Base-by-base conservation (phyloP, 2,329 filamentous ascomycete genomes). In the Fusarium anguioides region DNA sequence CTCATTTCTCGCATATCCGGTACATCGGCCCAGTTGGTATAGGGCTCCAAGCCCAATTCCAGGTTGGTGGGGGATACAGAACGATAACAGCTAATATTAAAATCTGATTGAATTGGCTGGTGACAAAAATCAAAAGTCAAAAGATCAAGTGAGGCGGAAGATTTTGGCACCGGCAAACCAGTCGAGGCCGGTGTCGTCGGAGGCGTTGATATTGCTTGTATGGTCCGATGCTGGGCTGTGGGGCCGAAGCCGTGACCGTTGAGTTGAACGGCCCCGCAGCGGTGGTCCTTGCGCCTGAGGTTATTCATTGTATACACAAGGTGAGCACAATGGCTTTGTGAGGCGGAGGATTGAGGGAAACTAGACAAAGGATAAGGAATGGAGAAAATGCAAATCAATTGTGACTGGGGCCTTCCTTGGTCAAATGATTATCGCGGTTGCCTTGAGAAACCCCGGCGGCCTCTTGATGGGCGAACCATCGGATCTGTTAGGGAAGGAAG, bases 1-100 rank as follows among this genome's bases (percentile, higher is more conserved):
- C 74, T 77, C 60, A 68, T 52, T 9, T 72, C 66, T n/a, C 61
- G 50, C 36, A 31, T 46, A 21, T 58, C 60, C 6, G 31, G 11
- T 7, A 27, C 50, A 21, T 42, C 50, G 29, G 59, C 37, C 41
- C 48, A 68, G 31, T 63, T 58, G 8, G 51, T 18, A 37, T 27
- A 37, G 8, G 59, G 42, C 6, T 61, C 56, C 3, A 51, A 23
- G 27, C 62, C 59, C 31, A 57, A n/a, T 27, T 72, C 60, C 17
- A 53, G 17, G 36, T 60, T 58, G 29, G 44, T 54, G 21, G 60
- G 64, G 14, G 65, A 68, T 23, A 35, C 54, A 51, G 65, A 62
- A 18, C 50, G 61, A 26, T 69, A 62, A 14, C 52, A 61, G 17
- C 37, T 61, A 14, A 57, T 26, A n/a, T 24, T 52, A 15, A 68